Percentiles rank a stretch among this genome's conserved stretches.
Conservation (phyloP, 192 early-diverging fungal genomes). For the Entomortierella parvispora region DNA sequence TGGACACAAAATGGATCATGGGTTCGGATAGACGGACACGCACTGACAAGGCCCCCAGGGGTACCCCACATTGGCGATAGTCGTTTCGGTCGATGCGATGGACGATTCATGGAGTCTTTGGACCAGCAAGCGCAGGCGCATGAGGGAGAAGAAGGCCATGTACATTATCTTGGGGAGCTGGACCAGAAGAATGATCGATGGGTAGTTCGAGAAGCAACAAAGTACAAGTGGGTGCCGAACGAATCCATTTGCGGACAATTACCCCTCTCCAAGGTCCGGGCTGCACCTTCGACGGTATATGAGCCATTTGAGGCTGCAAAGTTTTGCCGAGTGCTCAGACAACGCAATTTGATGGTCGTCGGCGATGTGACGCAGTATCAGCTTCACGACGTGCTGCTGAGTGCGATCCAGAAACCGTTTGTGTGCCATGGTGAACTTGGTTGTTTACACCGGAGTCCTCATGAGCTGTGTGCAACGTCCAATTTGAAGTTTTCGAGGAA, state of each 20-base stretch:
- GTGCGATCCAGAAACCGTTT: constrained; percentile 54
- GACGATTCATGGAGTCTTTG: constrained; percentile 13
- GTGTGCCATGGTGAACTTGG: constrained; percentile 59
- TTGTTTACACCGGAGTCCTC: constrained; percentile 41
- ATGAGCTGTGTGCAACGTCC: constrained; percentile 21
- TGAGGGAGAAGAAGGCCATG: not conserved
- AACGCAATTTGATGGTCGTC: constrained; percentile 54
- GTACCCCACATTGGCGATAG: constrained; percentile 15
- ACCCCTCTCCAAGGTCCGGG: not conserved
- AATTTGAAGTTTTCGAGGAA: constrained; percentile 54
- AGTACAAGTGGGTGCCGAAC: constrained; percentile 41
- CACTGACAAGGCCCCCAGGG: not conserved
- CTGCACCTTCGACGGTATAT: not conserved
- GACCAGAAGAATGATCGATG: constrained; percentile 12
- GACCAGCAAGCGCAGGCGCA: not conserved
- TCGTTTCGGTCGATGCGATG: constrained; percentile 15
- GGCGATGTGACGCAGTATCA: constrained; percentile 64
- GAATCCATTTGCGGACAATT: constrained; percentile 45
- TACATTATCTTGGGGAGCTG: constrained; percentile 13
- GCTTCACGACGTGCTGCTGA: constrained; percentile 60
- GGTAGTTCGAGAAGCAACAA: constrained; percentile 35
- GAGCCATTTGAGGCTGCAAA: constrained; percentile 4
- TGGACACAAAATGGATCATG: constrained; percentile 36
- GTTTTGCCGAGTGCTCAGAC: constrained; percentile 48
- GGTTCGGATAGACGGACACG: constrained; percentile 20